Base-by-base conservation (phyloP, 768 basidiomycete species). In the Tylopilus plumbeoviolaceoides region DNA sequence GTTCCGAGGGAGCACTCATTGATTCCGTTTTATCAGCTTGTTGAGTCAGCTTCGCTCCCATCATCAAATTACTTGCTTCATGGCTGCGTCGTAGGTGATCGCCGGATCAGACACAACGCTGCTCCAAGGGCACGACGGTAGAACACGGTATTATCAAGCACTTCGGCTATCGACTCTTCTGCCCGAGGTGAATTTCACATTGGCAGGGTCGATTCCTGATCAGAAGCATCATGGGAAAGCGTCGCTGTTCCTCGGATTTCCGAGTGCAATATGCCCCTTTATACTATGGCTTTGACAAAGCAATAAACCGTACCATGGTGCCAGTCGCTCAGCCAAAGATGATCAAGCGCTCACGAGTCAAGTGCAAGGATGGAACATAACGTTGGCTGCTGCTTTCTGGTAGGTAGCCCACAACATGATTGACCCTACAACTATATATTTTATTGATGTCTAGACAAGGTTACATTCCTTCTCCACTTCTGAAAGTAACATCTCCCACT, bases 381-480 rank as follows among this genome's bases (percentile, higher is more conserved):
- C 23, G 5, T 23, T 23, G 23, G 23, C 23, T 2, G 2, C 23
- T 23, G 23, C 23, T 23, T 23, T 23, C 23, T 23, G 23, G 23
- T 23, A 23, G 5, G 23, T 23, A 23, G 23, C 23, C 3, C 23
- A 23, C 23, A 23, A 23, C 23, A 23, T 23, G 23, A 23, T 23
- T 11, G 30, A 30, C 30, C 11, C 30, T 30, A 30, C 18, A 40
- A 21, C 17, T 42, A 4, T 20, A n/a, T 8, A 15, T 2, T 46
- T 23, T 20, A 7, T 31, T 39, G 23, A 20, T 4, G 17, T 43
- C 17, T 30, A 56, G 12, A 12, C 47, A 7, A 61, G 31, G 39
- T 64, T 58, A 25, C 66, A 70, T 40, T 68, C 67, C 23, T 49
- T 59, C 25, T 66, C 52, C 2, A 61, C 66, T 36, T 66, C 59